Percentiles rank a stretch among this genome's conserved stretches.
phyloP scores from a whole-genome alignment of 768 basidiomycete genomes.

The Russula griseocarnosa region DNA sequence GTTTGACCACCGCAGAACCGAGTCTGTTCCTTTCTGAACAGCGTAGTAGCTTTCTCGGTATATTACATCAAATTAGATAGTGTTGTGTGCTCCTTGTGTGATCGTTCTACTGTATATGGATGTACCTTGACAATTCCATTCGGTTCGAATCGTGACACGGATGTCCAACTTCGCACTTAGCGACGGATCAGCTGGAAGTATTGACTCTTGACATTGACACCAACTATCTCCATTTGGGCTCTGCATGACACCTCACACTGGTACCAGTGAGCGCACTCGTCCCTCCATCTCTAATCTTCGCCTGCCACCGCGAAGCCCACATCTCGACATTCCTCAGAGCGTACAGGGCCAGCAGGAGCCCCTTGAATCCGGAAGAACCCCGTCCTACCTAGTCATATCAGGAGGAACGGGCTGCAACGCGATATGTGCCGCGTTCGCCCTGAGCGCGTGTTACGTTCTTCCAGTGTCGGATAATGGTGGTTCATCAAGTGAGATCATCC shows the following conservation, averaged over 20 bases:
- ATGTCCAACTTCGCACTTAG: background rate
- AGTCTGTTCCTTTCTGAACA: background rate
- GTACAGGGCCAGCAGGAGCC: conserved; percentile 36
- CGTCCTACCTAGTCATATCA: conserved; percentile 72
- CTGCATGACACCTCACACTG: conserved; percentile 2
- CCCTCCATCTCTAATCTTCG: background rate
- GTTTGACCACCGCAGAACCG: background rate
- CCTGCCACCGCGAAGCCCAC: background rate
- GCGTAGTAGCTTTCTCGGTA: background rate
- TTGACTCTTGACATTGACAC: background rate
- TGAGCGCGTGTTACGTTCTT: conserved; percentile 74
- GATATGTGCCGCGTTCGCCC: conserved; percentile 78
- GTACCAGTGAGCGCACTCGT: background rate
- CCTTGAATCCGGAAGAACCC: conserved; percentile 13
- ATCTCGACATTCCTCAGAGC: conserved; percentile 32
- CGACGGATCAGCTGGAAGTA: background rate
- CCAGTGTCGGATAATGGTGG: conserved; percentile 97
- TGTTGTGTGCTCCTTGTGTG: background rate
- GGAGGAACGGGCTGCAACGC: conserved; percentile 95
- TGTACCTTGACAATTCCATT: too few relatives aligned
- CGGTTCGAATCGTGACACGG: background rate
- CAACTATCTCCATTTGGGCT: background rate
- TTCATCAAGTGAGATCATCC: conserved; percentile 90
- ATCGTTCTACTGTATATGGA: background rate
- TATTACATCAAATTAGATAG: background rate